A percentile compares a stretch with the other conserved stretches of the same genome.
Evolutionary conservation across 1,139 yeast genomes (phyloP).

Genomic region (Hanseniaspora gamundiae): DNA sequence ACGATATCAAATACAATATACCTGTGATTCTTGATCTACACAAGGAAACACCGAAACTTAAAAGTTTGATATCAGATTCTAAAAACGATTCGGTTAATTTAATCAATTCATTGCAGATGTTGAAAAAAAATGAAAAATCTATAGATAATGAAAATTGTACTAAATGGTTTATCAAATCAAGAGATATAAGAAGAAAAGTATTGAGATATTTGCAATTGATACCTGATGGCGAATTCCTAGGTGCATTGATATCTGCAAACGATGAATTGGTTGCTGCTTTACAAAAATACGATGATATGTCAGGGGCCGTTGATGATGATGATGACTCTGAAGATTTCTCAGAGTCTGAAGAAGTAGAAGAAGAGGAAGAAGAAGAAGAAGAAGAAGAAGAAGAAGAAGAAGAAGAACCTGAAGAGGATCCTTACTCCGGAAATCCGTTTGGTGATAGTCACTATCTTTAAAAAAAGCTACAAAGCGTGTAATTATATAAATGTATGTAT

Average conservation of each 20-base stretch:
- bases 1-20: conserved; percentile 34
- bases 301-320: conserved; percentile 36
- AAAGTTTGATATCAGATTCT: conserved; percentile 60
- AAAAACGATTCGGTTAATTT: conserved; percentile 66
- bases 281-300: conserved; percentile 50
- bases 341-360: conserved; percentile 5
- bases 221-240: conserved; percentile 70
- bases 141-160: conserved; percentile 50
- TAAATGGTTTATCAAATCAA: conserved; percentile 58
- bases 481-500: too few relatives aligned
- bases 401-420: conserved; percentile 2
- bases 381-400: conserved; percentile 13
- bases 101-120: conserved; percentile 47
- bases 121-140: conserved; percentile 43
- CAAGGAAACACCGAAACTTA: conserved; percentile 65
- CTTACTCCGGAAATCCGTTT: conserved; percentile 4
- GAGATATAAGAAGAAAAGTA: conserved; percentile 63
- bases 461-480: neutral
- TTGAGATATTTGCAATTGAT: conserved; percentile 73
- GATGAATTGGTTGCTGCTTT: conserved; percentile 74
- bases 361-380: conserved; percentile 10
- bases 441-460: conserved; percentile 6
- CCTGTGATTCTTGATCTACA: conserved; percentile 52
- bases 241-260: conserved; percentile 75
- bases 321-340: conserved; percentile 20